phyloP scores from a whole-genome alignment of 345 rosid genomes.

The Kernera saxatilis region DNA sequence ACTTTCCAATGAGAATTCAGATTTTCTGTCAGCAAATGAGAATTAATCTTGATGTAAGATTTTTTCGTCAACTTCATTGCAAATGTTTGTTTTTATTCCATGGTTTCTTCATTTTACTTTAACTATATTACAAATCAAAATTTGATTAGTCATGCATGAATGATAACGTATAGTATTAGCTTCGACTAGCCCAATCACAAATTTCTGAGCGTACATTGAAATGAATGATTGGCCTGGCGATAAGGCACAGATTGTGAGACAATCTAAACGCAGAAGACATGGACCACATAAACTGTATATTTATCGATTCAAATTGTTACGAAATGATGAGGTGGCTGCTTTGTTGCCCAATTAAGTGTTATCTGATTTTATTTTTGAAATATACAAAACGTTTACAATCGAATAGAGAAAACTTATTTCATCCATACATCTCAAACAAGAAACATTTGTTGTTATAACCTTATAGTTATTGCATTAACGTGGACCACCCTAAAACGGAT shows the following conservation, averaged over 20 bases:
- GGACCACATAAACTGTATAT: slow-evolving; percentile 12
- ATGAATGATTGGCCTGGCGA: slow-evolving; percentile 26
- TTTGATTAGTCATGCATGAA: background rate
- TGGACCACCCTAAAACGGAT: background rate
- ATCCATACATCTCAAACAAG: slow-evolving; percentile 2
- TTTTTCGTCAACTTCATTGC: background rate
- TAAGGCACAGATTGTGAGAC: slow-evolving; percentile 10
- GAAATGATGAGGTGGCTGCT: slow-evolving; percentile 15
- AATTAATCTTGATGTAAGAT: background rate
- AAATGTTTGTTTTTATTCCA: background rate
- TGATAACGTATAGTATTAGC: background rate
- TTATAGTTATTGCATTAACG: slow-evolving; percentile 6
- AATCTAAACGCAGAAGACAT: background rate
- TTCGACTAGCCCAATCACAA: slow-evolving; percentile 1
- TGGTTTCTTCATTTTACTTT: background rate
- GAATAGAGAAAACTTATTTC: background rate
- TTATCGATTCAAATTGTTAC: slow-evolving; percentile 1
- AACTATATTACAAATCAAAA: background rate
- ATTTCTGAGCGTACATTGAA: background rate
- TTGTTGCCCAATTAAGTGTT: background rate
- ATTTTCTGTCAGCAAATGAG: background rate
- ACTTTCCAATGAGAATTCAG: background rate
- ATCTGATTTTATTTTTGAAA: background rate
- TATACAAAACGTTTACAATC: background rate
- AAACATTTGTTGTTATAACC: background rate